Base-by-base conservation (phyloP, 2,329 filamentous ascomycete genomes). In the Penicillium sp. region DNA sequence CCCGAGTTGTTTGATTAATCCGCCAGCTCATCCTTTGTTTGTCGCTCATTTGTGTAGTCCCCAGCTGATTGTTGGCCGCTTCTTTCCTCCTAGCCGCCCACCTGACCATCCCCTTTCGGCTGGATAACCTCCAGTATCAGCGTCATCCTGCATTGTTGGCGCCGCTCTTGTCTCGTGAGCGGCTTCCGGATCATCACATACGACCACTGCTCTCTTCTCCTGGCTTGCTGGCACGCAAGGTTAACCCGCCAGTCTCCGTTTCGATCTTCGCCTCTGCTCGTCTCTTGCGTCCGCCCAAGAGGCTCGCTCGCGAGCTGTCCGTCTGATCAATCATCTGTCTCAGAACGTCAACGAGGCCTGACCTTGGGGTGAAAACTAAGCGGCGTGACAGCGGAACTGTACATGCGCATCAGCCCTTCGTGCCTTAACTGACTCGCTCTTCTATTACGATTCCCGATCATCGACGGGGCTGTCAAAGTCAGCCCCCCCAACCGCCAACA, bases 401-500 rank as follows among this genome's bases (percentile, higher is more conserved):
- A 35, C 50, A 49, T 48, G 44, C 56, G 26, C 38, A 56, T 54
- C 30, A 47, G 29, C 45, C 55, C 48, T 58, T 48, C 48, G 58
- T 56, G n/a, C 57, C 30, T 44, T 38, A 45, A 63, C 58, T 57
- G 60, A 58, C 61, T 35, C 49, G 41, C 60, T 52, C 26, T 30
- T 48, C 60, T 31, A 21, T 55, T 30, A 44, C 56, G 47, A 54
- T 41, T 55, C 58, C 45, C 50, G 38, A 44, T 47, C 38, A 57
- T 48, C 51, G 47, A 58, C 58, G 74, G 89, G 85, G 90, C 89
- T 91, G 89, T 88, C 88, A 86, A 85, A 79, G 80, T 85, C 90
- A 93, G 91, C 91, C 89, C 88, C 88, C 85, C 77, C 75, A 72
- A 82, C 84, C 83, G 86, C 85, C 92, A 97, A 88, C 81, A 97